Evolutionary conservation across 257 asterid species (phyloP).

Genomic region (Solanum lycopersicoides): DNA sequence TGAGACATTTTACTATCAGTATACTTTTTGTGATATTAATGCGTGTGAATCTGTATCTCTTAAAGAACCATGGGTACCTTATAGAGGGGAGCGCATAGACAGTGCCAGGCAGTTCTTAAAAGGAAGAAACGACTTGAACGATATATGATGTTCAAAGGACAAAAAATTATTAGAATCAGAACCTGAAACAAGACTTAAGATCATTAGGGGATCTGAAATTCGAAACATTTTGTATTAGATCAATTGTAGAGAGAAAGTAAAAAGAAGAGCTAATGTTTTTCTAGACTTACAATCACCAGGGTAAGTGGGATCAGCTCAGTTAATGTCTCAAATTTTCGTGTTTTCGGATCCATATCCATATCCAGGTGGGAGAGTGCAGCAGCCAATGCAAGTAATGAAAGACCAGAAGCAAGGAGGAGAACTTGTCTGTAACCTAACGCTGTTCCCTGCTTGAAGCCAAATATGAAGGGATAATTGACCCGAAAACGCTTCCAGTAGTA

Average conservation of each 20-base stretch:
- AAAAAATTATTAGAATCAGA: conserved; percentile 40
- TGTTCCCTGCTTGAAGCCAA: conserved; percentile 59
- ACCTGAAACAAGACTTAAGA: conserved; percentile 16
- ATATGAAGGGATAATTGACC: conserved; percentile 73
- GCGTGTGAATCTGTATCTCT: neutral
- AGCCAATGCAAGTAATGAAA: conserved; percentile 50
- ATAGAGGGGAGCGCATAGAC: conserved; percentile 77
- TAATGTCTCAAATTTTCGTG: conserved; percentile 17
- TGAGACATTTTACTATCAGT: neutral
- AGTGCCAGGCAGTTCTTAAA: conserved; percentile 46
- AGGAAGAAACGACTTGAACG: conserved; percentile 76
- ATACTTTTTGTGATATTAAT: neutral
- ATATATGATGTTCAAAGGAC: conserved; percentile 66
- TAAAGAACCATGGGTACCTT: conserved; percentile 32
- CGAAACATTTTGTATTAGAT: neutral
- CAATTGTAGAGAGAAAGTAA: neutral
- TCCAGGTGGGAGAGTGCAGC: conserved; percentile 63
- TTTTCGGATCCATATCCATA: conserved; percentile 63
- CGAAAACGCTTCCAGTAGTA: conserved; percentile 66
- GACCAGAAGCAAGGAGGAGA: conserved; percentile 68
- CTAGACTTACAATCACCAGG: conserved; percentile 41
- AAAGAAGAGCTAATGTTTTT: neutral
- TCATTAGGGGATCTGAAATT: neutral
- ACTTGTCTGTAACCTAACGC: conserved; percentile 65
- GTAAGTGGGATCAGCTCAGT: conserved; percentile 66